These are phyloP conservation scores for Tricholoma sp. DNA, from an alignment of 768 basidiomycete genomes.

Conservation along the genomic window DNA sequence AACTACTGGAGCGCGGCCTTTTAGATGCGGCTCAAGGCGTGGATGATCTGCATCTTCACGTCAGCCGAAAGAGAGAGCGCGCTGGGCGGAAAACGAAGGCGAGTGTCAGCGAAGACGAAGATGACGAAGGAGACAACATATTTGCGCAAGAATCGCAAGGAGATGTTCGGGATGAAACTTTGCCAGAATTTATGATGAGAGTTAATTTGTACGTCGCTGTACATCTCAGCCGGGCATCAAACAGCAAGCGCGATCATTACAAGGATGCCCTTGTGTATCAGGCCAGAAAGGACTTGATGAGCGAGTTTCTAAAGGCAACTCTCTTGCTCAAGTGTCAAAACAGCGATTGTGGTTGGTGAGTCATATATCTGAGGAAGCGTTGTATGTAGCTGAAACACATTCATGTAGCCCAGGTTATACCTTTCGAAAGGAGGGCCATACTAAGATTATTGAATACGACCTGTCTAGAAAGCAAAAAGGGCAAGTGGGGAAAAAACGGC, in stretches of 20 bases:
- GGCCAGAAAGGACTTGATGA: constrained; percentile 74
- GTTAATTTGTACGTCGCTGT: constrained; percentile 63
- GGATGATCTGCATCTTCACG: constrained; percentile 56
- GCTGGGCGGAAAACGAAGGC: constrained; percentile 4
- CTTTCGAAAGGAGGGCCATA: constrained; percentile 89
- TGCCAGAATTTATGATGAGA: constrained; percentile 55
- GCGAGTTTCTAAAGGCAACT: constrained; percentile 70
- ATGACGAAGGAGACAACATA: constrained; percentile 36
- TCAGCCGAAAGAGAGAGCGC: constrained; percentile 26
- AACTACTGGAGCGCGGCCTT: constrained; percentile 85
- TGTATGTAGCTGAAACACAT: neutral
- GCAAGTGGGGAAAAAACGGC: constrained; percentile 55
- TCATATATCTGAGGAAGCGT: constrained; percentile 13
- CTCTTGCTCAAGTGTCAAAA: constrained; percentile 74
- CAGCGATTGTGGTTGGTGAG: constrained; percentile 74
- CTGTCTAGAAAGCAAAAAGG: constrained; percentile 75
- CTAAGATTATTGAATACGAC: constrained; percentile 93
- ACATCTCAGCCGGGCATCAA: constrained; percentile 41
- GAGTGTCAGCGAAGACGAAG: constrained; percentile 21
- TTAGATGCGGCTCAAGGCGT: constrained; percentile 74
- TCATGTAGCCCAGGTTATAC: constrained; percentile 66
- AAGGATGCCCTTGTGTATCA: constrained; percentile 88
- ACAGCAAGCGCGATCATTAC: constrained; percentile 74
- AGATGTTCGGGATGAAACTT: constrained; percentile 49
- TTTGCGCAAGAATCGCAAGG: constrained; percentile 36